Percentiles rank a stretch among this genome's conserved stretches.
These are phyloP conservation scores for Tilletia horrida DNA, from an alignment of 1,284 basidiomycete species.

Conservation along the genomic window DNA sequence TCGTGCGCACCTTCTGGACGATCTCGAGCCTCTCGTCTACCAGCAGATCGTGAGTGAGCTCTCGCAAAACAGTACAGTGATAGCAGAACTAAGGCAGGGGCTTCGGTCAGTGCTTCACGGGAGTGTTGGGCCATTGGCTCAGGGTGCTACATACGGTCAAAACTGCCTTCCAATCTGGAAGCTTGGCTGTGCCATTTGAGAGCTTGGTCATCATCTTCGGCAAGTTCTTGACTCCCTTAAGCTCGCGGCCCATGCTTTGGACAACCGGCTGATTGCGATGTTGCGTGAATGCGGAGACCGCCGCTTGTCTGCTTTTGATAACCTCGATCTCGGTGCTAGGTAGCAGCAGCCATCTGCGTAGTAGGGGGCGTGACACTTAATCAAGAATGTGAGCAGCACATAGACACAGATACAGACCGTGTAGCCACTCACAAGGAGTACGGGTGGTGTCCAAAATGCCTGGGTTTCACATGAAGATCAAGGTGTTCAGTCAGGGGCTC, in stretches of 20 bases:
- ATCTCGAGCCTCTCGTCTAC: neutral
- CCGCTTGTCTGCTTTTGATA: constrained; percentile 21
- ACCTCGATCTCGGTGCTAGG: constrained; percentile 15
- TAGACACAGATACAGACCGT: no score
- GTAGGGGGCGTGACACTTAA: neutral
- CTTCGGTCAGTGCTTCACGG: neutral
- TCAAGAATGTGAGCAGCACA: neutral
- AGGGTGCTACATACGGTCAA: neutral
- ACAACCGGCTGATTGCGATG: neutral
- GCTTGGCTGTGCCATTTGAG: constrained; percentile 11
- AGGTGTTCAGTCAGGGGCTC: neutral
- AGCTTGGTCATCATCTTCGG: constrained; percentile 13
- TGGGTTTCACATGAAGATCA: no score
- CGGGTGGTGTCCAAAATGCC: constrained; percentile 14
- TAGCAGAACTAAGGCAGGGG: constrained; percentile 4
- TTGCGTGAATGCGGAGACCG: constrained; percentile 15
- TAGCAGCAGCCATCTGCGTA: constrained; percentile 23
- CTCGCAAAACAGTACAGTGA: neutral
- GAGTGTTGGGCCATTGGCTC: no score
- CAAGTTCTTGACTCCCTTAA: constrained; percentile 19
- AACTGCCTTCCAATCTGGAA: neutral
- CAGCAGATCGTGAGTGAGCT: constrained; percentile 12
- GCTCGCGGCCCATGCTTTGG: neutral
- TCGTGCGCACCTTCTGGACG: neutral
- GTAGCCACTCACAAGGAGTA: constrained; percentile 11